phyloP scores from a whole-genome alignment of 495 filamentous ascomycete species.

The Lichenothelia convexa region DNA sequence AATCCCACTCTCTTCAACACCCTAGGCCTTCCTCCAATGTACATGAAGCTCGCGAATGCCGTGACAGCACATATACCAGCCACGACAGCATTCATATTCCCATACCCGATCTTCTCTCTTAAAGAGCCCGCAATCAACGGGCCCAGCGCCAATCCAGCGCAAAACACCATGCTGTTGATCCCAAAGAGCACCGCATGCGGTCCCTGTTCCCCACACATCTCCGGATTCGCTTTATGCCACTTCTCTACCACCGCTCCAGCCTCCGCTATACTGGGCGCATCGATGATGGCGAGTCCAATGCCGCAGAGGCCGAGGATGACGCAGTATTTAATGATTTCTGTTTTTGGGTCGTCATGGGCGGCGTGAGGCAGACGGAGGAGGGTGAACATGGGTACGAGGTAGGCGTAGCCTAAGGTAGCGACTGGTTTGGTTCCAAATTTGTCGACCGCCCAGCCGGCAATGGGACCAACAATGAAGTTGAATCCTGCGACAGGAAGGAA shows the following conservation, averaged over 20 bases:
- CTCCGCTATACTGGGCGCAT: conserved; percentile 23
- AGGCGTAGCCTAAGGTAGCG: conserved; percentile 29
- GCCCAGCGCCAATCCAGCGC: conserved; percentile 31
- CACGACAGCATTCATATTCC: conserved; percentile 37
- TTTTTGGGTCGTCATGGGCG: conserved; percentile 13
- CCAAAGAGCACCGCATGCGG: conserved; percentile 41
- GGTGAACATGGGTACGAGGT: conserved; percentile 29
- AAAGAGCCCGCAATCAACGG: conserved; percentile 29
- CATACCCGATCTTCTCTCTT: conserved; percentile 33
- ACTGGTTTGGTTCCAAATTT: conserved; percentile 31
- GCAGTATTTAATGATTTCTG: conserved; percentile 27
- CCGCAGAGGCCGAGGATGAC: conserved; percentile 31
- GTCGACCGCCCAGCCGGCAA: conserved; percentile 33
- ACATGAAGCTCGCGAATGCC: conserved; percentile 26
- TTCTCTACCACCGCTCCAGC: conserved; percentile 19
- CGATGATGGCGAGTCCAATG: conserved; percentile 29
- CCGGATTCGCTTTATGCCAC: conserved; percentile 24
- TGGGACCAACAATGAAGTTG: conserved; percentile 31
- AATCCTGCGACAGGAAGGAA: conserved; percentile 37
- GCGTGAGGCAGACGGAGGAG: conserved; percentile 31
- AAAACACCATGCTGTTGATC: conserved; percentile 35
- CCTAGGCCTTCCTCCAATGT: conserved; percentile 29
- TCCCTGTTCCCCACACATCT: conserved; percentile 26
- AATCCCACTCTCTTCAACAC: conserved; percentile 7
- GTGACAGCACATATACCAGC: conserved; percentile 27